Conservation (phyloP, 768 basidiomycete genomes). For the Krasilnikovozyma curviuscula region DNA sequence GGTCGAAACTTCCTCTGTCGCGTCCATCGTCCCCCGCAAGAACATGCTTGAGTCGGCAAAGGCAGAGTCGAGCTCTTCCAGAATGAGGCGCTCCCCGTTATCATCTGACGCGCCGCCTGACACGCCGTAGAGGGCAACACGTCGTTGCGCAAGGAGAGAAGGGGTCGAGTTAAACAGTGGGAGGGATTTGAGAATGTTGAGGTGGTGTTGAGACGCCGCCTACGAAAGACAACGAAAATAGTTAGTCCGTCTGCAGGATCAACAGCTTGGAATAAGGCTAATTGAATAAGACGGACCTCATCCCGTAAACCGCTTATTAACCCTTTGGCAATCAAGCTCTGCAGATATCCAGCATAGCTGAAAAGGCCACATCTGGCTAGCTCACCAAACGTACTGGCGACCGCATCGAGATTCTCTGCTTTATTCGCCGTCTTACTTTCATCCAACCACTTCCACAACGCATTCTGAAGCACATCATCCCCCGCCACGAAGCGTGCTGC, state of each 20-base stretch:
- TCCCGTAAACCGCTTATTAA: not conserved
- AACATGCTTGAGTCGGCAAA: conserved; percentile 3
- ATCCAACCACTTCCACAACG: conserved; percentile 3
- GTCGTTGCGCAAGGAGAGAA: conserved; percentile 4
- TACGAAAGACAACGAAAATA: not conserved
- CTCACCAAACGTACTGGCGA: conserved; percentile 9
- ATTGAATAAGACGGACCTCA: not conserved
- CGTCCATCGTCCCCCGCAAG: not conserved
- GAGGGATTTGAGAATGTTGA: conserved; percentile 4
- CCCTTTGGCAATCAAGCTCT: conserved; percentile 5
- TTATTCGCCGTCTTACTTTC: not conserved
- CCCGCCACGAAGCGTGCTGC: too few species aligned
- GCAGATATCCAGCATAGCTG: not conserved
- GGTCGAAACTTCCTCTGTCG: not conserved
- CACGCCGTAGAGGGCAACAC: conserved; percentile 6
- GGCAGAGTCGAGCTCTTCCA: not conserved
- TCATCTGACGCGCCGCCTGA: too few species aligned
- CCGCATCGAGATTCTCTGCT: not conserved
- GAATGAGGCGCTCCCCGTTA: too few species aligned
- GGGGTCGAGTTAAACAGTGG: conserved; percentile 1
- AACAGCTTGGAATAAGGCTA: not conserved
- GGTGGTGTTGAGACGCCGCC: not conserved
- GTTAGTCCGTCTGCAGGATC: not conserved
- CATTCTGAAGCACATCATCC: not conserved
- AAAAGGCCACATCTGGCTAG: not conserved